Evolutionary conservation across 148 eudicot species (phyloP).

Genomic region (Mesembryanthemum crystallinum): DNA sequence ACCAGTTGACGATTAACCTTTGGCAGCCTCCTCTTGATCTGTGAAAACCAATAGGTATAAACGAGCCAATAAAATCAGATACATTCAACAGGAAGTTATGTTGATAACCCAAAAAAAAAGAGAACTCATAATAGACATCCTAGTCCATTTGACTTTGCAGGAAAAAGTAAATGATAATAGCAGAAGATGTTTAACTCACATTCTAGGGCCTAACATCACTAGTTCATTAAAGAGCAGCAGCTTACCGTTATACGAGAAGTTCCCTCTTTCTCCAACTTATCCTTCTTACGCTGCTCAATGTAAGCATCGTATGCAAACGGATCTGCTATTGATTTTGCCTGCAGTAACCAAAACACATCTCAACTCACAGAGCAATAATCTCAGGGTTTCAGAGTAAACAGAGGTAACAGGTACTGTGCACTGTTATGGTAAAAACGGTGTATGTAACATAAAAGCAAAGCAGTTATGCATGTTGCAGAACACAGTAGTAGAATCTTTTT

Average conservation of each 20-base stretch:
- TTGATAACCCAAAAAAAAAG: background rate
- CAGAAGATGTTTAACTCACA: background rate
- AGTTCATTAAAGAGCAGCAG: no score
- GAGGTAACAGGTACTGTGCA: background rate
- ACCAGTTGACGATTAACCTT: slow-evolving; percentile 62
- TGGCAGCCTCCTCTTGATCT: slow-evolving; percentile 71
- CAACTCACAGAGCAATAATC: background rate
- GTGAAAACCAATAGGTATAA: slow-evolving; percentile 16
- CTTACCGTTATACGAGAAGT: slow-evolving; percentile 72
- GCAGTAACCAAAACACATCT: slow-evolving; percentile 20
- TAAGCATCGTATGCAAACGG: slow-evolving; percentile 76
- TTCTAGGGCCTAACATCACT: background rate
- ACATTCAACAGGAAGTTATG: background rate
- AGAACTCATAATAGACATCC: background rate
- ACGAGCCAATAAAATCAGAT: background rate
- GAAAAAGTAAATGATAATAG: background rate
- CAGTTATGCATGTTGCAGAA: background rate
- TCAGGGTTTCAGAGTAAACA: background rate
- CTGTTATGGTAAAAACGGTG: background rate
- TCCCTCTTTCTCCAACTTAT: slow-evolving; percentile 47
- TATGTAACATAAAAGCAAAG: background rate
- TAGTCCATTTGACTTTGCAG: background rate
- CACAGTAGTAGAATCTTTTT: background rate
- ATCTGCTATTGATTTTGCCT: slow-evolving; percentile 70
- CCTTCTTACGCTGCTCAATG: slow-evolving; percentile 59